Percentiles rank a stretch among this genome's conserved stretches.
Conservation (phyloP, 805 yeast species). For the Metschnikowia hibisci region DNA sequence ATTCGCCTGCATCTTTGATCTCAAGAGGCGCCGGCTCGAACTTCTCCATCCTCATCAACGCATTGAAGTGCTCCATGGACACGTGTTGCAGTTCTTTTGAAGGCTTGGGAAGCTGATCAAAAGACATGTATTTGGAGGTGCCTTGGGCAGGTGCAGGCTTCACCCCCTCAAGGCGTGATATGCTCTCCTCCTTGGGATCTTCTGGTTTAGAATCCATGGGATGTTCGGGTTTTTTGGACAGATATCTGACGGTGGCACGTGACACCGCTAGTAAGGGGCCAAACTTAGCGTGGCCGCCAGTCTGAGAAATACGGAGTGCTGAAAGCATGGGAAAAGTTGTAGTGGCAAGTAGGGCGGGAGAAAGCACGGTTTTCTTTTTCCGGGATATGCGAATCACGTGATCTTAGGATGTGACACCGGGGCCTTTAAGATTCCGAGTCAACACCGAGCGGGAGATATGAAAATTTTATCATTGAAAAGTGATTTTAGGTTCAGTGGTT, state of each 20-base stretch:
- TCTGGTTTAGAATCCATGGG: slow-evolving; percentile 3
- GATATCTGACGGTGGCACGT: slow-evolving; percentile 8
- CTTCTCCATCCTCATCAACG: slow-evolving; percentile 14
- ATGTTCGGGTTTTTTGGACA: slow-evolving; percentile 16
- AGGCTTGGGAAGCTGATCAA: slow-evolving; percentile 31
- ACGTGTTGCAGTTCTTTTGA: slow-evolving; percentile 18
- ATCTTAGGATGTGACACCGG: no score
- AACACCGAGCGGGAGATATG: no score
- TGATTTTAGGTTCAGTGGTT: no score
- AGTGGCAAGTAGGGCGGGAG: slow-evolving; percentile 2
- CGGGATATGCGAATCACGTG: slow-evolving; percentile 4
- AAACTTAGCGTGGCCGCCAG: neutral
- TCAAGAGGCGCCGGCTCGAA: slow-evolving; percentile 1
- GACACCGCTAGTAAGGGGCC: slow-evolving; percentile 2
- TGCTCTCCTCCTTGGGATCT: slow-evolving; percentile 5
- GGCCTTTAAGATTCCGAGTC: no score
- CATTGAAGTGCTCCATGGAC: slow-evolving; percentile 15
- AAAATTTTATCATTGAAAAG: no score
- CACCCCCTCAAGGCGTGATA: slow-evolving; percentile 1
- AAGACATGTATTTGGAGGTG: slow-evolving; percentile 23
- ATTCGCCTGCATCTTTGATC: slow-evolving; percentile 9
- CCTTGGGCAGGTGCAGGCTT: neutral
- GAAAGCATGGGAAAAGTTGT: neutral
- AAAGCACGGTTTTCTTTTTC: slow-evolving; percentile 5
- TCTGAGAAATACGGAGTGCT: slow-evolving; percentile 1